Evolutionary conservation across 2,329 filamentous ascomycete genomes (phyloP).

Genomic region (Nemania sp.): DNA sequence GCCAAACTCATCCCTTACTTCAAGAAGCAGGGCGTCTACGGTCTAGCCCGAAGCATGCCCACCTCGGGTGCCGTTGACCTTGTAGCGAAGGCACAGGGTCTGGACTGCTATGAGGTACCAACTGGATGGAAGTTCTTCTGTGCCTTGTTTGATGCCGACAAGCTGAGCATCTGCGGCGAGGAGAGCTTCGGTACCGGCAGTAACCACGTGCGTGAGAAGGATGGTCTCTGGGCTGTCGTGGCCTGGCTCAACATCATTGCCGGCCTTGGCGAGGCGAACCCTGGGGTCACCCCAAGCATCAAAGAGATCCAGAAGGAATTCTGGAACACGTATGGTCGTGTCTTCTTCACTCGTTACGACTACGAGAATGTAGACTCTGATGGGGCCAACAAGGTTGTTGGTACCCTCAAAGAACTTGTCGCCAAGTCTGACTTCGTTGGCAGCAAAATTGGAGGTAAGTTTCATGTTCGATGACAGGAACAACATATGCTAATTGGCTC

Average conservation of each 20-base stretch:
- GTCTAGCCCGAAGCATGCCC: conserved; percentile 95
- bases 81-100: conserved; percentile 90
- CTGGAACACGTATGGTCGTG: conserved; percentile 94
- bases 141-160: conserved; percentile 88
- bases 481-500: conserved; percentile 1
- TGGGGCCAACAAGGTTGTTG: conserved; percentile 87
- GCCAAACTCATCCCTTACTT: conserved; percentile 97
- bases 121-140: conserved; percentile 99
- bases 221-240: conserved; percentile 94
- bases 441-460: conserved; percentile 70
- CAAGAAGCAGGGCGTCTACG: conserved; percentile 94
- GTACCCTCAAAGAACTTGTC: conserved; percentile 77
- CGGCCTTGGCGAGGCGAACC: conserved; percentile 81
- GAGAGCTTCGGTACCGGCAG: conserved; percentile 97
- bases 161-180: conserved; percentile 97
- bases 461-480: neutral
- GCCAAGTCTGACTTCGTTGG: conserved; percentile 75
- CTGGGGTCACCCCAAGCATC: conserved; percentile 84
- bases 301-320: conserved; percentile 96
- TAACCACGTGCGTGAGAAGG: conserved; percentile 99
- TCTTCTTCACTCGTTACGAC: conserved; percentile 99
- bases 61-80: conserved; percentile 94
- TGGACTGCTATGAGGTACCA: conserved; percentile 93
- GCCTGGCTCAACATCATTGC: conserved; percentile 99
- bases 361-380: conserved; percentile 94